Evolutionary conservation across 257 asterid genomes (phyloP), one percentile per base, ranked within the genome.

Genomic region (Ajuga chamaepitys): DNA sequence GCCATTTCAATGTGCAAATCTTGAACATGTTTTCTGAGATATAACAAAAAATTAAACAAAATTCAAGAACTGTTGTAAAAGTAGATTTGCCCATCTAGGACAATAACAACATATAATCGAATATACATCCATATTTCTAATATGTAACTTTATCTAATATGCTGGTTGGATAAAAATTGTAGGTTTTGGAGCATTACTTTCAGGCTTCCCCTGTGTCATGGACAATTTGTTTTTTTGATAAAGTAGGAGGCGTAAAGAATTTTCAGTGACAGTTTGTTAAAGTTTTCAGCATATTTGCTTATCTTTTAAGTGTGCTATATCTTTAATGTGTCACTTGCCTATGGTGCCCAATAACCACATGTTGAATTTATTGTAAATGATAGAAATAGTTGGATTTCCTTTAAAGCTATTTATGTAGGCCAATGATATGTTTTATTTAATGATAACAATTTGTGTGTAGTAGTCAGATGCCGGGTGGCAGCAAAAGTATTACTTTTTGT

Each of bases 271-370:
- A 34, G 53, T 14, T 38, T 41, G 12, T 28, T 35, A 12, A 52
- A 34, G 34, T 62, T 75, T 53, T 50, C 55, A 21, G 26, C 22
- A 57, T 52, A 40, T 64, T 26, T 53, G 34, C 56, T 46, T 62
- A 63, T 67, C 67, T 58, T 35, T n/a, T 52, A 53, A 56, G 62
- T 42, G 61, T 21, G 66, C 51, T 73, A 47, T 24, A 38, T 62
- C 8, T 52, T 68, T 21, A 7, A 58, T 66, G 16, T 40, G 44
- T 30, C 46, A 62, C 66, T 25, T 61, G 58, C 53, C 40, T 62
- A 58, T 18, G 11, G 47, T 20, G 45, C 60, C 64, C 32, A 58
- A 56, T 20, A 38, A 42, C 62, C 26, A 11, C 59, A 35, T 47
- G 58, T 20, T 56, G 20, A 58, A 58, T 41, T 68, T 61, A 53